phyloP scores from a whole-genome alignment of 208 protist genomes.

The Trypanosoma vivax region DNA sequence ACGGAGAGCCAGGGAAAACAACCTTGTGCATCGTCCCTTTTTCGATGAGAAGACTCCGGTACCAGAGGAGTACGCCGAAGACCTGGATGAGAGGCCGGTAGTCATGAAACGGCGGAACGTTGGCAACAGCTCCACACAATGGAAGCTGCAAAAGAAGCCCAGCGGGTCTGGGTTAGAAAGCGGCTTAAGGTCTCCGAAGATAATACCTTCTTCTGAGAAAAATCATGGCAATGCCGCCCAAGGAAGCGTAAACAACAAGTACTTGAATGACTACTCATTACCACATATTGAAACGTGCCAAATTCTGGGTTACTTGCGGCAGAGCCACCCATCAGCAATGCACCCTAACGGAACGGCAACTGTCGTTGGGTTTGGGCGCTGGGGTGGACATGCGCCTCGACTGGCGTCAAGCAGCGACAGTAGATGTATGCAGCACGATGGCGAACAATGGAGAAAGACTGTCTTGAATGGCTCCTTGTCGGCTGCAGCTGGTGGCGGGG shows the following conservation, averaged over 20 bases:
- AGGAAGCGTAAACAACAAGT: not conserved
- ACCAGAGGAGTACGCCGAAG: conserved; percentile 21
- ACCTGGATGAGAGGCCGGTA: not conserved
- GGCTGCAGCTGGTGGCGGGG: not conserved
- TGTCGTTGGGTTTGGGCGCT: conserved; percentile 49
- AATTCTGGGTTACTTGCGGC: conserved; percentile 20
- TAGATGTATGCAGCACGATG: not conserved
- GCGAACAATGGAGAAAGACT: not conserved
- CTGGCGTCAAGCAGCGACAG: not conserved
- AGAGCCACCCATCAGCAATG: conserved; percentile 23
- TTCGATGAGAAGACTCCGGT: conserved; percentile 35
- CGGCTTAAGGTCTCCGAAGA: too few species aligned
- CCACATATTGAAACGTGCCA: conserved; percentile 11
- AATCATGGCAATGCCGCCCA: not conserved
- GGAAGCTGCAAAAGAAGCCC: too few species aligned
- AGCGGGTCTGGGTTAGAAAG: too few species aligned
- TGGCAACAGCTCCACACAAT: not conserved
- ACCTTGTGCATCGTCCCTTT: conserved; percentile 19
- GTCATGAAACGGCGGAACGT: conserved; percentile 5
- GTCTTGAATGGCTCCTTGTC: too few species aligned
- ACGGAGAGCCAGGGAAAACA: conserved; percentile 15
- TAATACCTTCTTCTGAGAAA: too few species aligned
- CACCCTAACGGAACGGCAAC: conserved; percentile 13
- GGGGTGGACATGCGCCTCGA: conserved; percentile 23
- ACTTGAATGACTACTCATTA: not conserved